Base-by-base conservation (phyloP, 176 grass and related monocot genomes). In the Zoysia pacifica region DNA sequence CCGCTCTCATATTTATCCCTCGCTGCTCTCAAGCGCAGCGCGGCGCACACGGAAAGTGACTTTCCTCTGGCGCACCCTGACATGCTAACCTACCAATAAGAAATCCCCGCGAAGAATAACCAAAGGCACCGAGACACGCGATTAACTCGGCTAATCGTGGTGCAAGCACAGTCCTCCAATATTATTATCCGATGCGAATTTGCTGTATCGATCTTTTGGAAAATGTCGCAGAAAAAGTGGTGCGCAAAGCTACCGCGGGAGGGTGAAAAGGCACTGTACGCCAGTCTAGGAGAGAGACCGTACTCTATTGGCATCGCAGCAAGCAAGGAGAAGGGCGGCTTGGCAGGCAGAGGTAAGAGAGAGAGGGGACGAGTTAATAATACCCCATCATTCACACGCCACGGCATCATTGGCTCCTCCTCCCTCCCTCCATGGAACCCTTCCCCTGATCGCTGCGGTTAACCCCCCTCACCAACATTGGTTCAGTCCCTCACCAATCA, bases 331-430 rank as follows among this genome's bases (percentile, higher is more conserved):
- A 71, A 86, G 77, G 70, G 78, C 72, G 73, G 80, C 79, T 83
- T 66, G 78, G 66, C 72, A 86, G 86, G 58, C 41, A 55, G 70
- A 39, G 71, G 69, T 47, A 28, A 28, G 28, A 28, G 28, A 14
- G 39, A 16, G 44, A 55, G 70, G 71, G 38, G 55, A 58, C 65
- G 39, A 85, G 74, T 89, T 85, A 87, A 91, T 91, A 82, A 89
- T 89, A 70, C 44, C 64, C 70, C 90, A 93, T 87, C 85, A 82
- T 86, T 86, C 66, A 86, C 90, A 88, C 85, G 85, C 81, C 90
- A 90, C 82, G 79, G 72, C 74, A 90, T 88, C 79, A 82, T 86
- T 75, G 75, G 28, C 85, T 53, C 74, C 60, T 65, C 60, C 48
- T 28, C 28, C 28, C 28, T 28, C 28, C 28, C 28, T 28, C 28